Evolutionary conservation across 2,329 filamentous ascomycete species (phyloP).

Genomic region (Microsporum canis): DNA sequence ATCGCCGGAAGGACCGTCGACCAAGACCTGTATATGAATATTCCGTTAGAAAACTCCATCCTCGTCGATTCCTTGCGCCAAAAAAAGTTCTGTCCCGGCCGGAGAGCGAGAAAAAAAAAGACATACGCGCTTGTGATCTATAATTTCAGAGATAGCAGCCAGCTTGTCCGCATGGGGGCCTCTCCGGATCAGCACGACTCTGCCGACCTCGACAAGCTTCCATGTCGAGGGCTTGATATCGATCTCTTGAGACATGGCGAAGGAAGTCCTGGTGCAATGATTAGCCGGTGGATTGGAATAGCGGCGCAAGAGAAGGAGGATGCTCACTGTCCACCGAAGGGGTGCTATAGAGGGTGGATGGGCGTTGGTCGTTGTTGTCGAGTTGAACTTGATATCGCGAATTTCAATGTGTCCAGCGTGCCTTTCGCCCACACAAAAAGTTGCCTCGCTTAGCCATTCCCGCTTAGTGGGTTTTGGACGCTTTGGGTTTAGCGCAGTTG

Average conservation of each 20-base stretch:
- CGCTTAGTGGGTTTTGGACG: slow-evolving; percentile 10
- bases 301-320: neutral
- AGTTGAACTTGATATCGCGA: slow-evolving; percentile 14
- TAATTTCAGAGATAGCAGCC: slow-evolving; percentile 95
- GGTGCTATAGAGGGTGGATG: slow-evolving; percentile 9
- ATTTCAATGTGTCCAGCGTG: slow-evolving; percentile 13
- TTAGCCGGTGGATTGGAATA: slow-evolving; percentile 4
- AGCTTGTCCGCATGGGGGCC: slow-evolving; percentile 75
- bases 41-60: neutral
- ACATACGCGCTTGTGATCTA: slow-evolving; percentile 99
- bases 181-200: slow-evolving; percentile 81
- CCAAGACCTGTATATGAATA: slow-evolving; percentile 58
- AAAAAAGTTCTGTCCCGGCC: neutral
- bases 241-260: slow-evolving; percentile 66
- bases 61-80: neutral
- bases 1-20: slow-evolving; percentile 85
- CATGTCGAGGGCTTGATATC: slow-evolving; percentile 71
- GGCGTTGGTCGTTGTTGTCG: slow-evolving; percentile 16
- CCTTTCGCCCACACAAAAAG: slow-evolving; percentile 17
- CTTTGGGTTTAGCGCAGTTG: slow-evolving; percentile 13
- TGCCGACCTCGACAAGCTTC: slow-evolving; percentile 97
- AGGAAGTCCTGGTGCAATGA: slow-evolving; percentile 41
- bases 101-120: slow-evolving; percentile 12
- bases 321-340: slow-evolving; percentile 17
- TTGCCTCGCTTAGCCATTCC: neutral